Percentiles rank a stretch among this genome's conserved stretches.
Evolutionary conservation across 73 alveolate species (phyloP).

Genomic region (Paramecium biaurelia): DNA sequence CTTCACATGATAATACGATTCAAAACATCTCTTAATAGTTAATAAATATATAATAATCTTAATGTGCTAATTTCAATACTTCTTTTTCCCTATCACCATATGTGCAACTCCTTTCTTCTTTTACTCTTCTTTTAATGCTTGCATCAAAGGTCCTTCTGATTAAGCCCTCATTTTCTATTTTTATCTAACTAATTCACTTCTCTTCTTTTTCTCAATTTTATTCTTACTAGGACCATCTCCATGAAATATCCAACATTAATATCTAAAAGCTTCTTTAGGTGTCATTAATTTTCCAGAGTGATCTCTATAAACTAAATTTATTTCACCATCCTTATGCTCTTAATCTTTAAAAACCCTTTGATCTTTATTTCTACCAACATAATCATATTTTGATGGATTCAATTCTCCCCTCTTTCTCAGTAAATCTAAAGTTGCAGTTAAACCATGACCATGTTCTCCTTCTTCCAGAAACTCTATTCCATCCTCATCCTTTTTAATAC

Average conservation of each 20-base stretch:
- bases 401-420: slow-evolving; percentile 60
- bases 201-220: slow-evolving; percentile 57
- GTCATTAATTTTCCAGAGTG: slow-evolving; percentile 61
- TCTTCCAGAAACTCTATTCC: slow-evolving; percentile 1
- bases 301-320: slow-evolving; percentile 60
- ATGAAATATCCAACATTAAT: slow-evolving; percentile 61
- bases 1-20: too few relatives aligned
- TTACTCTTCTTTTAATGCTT: background rate
- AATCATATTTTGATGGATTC: slow-evolving; percentile 26
- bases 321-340: slow-evolving; percentile 18
- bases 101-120: background rate
- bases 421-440: slow-evolving; percentile 13
- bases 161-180: background rate
- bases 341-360: background rate
- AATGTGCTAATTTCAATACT: background rate
- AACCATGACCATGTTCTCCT: slow-evolving; percentile 21
- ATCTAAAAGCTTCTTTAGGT: slow-evolving; percentile 61
- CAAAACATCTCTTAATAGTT: background rate
- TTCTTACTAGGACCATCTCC: slow-evolving; percentile 63
- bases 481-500: background rate
- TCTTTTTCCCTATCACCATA: slow-evolving; percentile 20
- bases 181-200: background rate
- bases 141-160: slow-evolving; percentile 42
- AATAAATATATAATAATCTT: background rate
- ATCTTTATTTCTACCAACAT: slow-evolving; percentile 50